Conservation (phyloP, 345 rosid species). For the Gossypium turneri region DNA sequence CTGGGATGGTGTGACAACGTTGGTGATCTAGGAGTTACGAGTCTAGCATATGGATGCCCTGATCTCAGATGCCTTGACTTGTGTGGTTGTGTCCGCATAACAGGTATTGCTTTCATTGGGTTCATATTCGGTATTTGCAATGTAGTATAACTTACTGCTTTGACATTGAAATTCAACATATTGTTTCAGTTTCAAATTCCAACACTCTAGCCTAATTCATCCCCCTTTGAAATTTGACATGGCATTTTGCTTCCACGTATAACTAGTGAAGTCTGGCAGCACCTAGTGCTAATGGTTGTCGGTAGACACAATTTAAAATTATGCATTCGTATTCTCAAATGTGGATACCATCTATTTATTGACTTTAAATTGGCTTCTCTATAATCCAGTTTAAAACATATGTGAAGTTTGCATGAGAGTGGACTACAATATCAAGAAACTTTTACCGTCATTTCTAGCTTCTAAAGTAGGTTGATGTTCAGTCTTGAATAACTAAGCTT, state of each 20-base stretch:
- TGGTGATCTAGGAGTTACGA: slow-evolving; percentile 81
- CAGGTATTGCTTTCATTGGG: slow-evolving; percentile 44
- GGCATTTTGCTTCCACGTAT: not conserved
- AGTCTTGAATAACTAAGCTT: not conserved
- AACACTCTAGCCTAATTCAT: not conserved
- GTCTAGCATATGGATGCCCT: slow-evolving; percentile 87
- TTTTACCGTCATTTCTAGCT: not conserved
- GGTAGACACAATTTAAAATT: too few species aligned
- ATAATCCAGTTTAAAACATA: not conserved
- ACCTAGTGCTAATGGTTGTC: not conserved
- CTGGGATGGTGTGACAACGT: slow-evolving; percentile 93
- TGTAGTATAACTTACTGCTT: not conserved
- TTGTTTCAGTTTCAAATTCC: not conserved
- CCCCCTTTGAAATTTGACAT: not conserved
- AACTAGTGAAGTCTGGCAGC: not conserved
- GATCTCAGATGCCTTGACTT: slow-evolving; percentile 74
- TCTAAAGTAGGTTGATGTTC: not conserved
- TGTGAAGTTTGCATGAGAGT: not conserved
- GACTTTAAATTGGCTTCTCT: not conserved
- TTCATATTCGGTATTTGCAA: not conserved
- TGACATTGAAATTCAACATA: not conserved
- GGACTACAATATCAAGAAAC: not conserved
- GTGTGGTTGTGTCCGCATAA: slow-evolving; percentile 74
- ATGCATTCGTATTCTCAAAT: not conserved
- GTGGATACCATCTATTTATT: not conserved